Evolutionary conservation across 176 grass and related monocot species (phyloP).

Genomic region (Typha latifolia): DNA sequence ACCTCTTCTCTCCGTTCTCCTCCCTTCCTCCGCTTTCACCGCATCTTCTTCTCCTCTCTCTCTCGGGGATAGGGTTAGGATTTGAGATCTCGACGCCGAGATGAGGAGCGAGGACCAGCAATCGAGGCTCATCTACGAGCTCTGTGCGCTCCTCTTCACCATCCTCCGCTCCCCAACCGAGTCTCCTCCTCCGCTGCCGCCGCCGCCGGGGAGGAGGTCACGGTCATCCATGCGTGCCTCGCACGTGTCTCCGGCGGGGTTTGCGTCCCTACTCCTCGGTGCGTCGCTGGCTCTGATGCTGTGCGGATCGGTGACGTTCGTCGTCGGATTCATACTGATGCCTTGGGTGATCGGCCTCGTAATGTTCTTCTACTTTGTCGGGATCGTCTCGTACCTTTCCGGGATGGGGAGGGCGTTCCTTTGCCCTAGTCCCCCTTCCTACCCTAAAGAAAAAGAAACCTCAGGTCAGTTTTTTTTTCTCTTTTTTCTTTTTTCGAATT

Average conservation of each 20-base stretch:
- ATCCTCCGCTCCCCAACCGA: conserved; percentile 18
- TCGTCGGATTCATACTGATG: conserved; percentile 95
- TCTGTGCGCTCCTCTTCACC: conserved; percentile 46
- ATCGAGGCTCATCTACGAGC: conserved; percentile 66
- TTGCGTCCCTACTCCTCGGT: conserved; percentile 70
- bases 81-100: conserved; percentile 12
- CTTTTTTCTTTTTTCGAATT: not conserved
- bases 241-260: conserved; percentile 44
- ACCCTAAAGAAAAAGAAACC: conserved; percentile 12
- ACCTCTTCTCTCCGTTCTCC: not conserved
- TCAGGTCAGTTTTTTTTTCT: not conserved
- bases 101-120: conserved; percentile 29
- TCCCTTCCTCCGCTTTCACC: not conserved
- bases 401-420: conserved; percentile 52
- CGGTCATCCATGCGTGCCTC: conserved; percentile 3
- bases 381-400: conserved; percentile 66
- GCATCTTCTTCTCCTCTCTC: not conserved
- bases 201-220: not conserved
- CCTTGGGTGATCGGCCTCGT: conserved; percentile 70
- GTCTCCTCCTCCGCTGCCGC: not conserved
- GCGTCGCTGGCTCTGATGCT: conserved; percentile 81
- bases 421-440: conserved; percentile 15
- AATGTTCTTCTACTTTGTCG: conserved; percentile 63
- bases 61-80: conserved; percentile 4
- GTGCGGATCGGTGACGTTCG: conserved; percentile 74